phyloP scores from a whole-genome alignment of 192 early-diverging fungal genomes.

The Mortierella claussenii region DNA sequence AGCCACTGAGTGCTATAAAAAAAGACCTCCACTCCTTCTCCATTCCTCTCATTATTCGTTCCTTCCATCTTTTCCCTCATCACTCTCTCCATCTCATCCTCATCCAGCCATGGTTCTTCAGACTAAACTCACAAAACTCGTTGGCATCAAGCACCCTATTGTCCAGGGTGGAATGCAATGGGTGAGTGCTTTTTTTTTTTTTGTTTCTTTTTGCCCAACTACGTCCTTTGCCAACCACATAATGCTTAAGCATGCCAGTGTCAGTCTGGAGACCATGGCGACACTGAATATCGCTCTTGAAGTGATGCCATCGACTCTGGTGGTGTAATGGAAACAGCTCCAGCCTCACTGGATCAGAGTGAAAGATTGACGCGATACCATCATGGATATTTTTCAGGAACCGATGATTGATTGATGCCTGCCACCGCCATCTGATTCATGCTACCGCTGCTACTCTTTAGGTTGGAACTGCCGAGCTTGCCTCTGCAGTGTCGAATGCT shows the following conservation, averaged over 20 bases:
- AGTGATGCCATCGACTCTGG: too few species aligned
- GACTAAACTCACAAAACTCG: conserved; percentile 71
- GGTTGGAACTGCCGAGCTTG: conserved; percentile 62
- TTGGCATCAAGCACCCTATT: conserved; percentile 80
- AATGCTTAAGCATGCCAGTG: not conserved
- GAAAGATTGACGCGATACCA: too few species aligned
- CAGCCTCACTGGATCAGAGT: too few species aligned
- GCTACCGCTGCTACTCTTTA: too few species aligned
- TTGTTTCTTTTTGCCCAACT: not conserved
- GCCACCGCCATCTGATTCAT: too few species aligned
- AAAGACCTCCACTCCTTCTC: too few species aligned
- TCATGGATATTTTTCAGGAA: too few species aligned
- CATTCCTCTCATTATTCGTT: conserved; percentile 8
- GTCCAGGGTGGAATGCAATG: conserved; percentile 86
- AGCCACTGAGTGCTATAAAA: too few species aligned
- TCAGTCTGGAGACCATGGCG: too few species aligned
- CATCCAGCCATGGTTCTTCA: conserved; percentile 63
- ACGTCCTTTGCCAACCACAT: not conserved
- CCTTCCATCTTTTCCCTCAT: conserved; percentile 1
- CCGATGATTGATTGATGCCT: too few species aligned
- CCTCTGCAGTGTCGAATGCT: conserved; percentile 82
- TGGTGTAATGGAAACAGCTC: too few species aligned
- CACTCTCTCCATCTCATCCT: not conserved
- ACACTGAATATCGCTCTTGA: too few species aligned
- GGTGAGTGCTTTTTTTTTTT: conserved; percentile 59